Evolutionary conservation across 352 stramenopile species (phyloP), one percentile per base, ranked within the genome.

Genomic region (Phytophthora fragariae): DNA sequence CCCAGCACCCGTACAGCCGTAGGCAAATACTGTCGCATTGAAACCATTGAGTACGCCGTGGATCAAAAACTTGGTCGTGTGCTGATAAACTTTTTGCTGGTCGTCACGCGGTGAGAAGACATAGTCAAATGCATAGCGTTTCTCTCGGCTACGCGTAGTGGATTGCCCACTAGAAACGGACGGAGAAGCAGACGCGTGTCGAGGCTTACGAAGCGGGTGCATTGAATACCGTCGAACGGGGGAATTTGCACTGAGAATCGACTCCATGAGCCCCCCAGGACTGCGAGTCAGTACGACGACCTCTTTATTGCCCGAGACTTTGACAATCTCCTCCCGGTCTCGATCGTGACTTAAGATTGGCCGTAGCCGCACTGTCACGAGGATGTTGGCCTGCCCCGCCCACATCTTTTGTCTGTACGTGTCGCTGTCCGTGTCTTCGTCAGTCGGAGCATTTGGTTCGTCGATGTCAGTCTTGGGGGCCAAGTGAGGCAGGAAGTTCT

Each of bases 11-110:
- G 93, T 98, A 69, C 89, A 93, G 17, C 93, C 92, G 57, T 98
- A 93, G 0, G 92, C 92, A 73, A 98, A 97, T n/a, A 98, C 93
- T 0, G 93, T 98, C 4, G 91, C 92, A 69, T 98, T 97, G 68
- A 90, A 97, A 29, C 92, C 92, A 61, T 98, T 88, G 19, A 98
- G 69, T 3, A 96, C 89, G 6, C 88, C 92, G 12, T 96, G 83
- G 53, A 98, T 89, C 15, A 98, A 67, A 53, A 94, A 94, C 74
- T 94, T 90, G 17, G 92, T 96, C 11, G 93, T 98, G 56, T 95
- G 76, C 24, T 85, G 80, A 65, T 97, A 98, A 55, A 98, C 89
- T 1, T 80, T 79, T 56, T 90, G 75, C 65, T 97, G 92, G 2
- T 77, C 74, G 67, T 96, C 83, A 0, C 80, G 62, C 0, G 89